These are phyloP conservation scores for Gaultheria prostrata DNA, from an alignment of 148 eudicot species.

Conservation along the genomic window DNA sequence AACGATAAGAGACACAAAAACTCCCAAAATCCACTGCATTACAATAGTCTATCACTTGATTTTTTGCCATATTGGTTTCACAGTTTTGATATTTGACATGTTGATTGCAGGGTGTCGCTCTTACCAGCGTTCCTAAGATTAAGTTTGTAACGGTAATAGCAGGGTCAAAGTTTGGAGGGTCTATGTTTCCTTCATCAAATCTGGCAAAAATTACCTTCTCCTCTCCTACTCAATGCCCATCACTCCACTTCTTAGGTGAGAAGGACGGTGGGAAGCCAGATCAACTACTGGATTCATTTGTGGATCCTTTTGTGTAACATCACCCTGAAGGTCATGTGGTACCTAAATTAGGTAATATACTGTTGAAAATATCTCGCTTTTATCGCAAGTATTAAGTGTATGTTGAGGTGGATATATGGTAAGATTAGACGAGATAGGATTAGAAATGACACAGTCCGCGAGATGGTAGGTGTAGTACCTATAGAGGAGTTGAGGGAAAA, in stretches of 20 bases:
- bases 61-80: neutral
- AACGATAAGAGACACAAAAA: no score
- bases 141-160: slow-evolving; percentile 14
- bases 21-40: no score
- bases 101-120: slow-evolving; percentile 18
- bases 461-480: no score
- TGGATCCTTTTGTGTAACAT: slow-evolving; percentile 26
- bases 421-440: no score
- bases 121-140: slow-evolving; percentile 12
- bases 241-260: slow-evolving; percentile 29
- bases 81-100: neutral
- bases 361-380: neutral
- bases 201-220: slow-evolving; percentile 19
- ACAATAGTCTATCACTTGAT: neutral
- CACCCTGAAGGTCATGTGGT: slow-evolving; percentile 29
- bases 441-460: no score
- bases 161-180: slow-evolving; percentile 20
- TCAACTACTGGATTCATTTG: slow-evolving; percentile 21
- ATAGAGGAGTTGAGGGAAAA: no score
- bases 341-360: slow-evolving; percentile 23
- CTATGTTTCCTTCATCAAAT: neutral
- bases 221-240: neutral
- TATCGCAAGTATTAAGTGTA: no score
- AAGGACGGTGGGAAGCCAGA: slow-evolving; percentile 16
- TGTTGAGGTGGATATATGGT: no score